phyloP scores from a whole-genome alignment of 495 filamentous ascomycete species.

The Trichoderma erinaceum region DNA sequence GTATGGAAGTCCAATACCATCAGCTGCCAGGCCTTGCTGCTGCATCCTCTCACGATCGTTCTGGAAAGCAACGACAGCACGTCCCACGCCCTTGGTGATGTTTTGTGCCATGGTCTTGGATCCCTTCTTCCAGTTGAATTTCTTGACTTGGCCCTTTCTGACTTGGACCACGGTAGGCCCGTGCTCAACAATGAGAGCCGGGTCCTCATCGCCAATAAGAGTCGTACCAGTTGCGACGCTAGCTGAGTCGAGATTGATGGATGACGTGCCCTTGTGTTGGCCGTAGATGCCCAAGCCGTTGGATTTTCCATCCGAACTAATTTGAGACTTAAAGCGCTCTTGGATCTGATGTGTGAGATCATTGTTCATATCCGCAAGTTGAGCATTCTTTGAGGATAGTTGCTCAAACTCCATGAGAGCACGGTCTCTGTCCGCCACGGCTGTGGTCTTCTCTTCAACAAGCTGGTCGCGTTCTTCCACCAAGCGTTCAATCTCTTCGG shows the following conservation, averaged over 20 bases:
- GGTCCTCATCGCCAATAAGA: constrained; percentile 58
- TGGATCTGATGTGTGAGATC: constrained; percentile 91
- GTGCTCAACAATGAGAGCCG: constrained; percentile 56
- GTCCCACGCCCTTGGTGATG: constrained; percentile 86
- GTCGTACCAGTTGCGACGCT: constrained; percentile 49
- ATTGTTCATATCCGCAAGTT: constrained; percentile 90
- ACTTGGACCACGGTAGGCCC: constrained; percentile 90
- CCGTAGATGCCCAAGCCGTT: constrained; percentile 87
- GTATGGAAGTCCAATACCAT: constrained; percentile 56
- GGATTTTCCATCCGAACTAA: constrained; percentile 47
- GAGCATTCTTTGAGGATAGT: constrained; percentile 84
- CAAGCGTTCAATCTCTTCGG: constrained; percentile 73
- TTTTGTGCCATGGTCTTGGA: constrained; percentile 89
- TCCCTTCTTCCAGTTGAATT: constrained; percentile 98
- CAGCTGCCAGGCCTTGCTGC: constrained; percentile 44
- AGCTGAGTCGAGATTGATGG: constrained; percentile 50
- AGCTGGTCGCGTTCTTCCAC: constrained; percentile 76
- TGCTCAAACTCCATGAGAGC: constrained; percentile 93
- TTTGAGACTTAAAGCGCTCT: constrained; percentile 78
- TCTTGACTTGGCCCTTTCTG: constrained; percentile 83
- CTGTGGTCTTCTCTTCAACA: constrained; percentile 70
- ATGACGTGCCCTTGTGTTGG: constrained; percentile 64
- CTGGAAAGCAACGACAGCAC: constrained; percentile 57
- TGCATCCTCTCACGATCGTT: constrained; percentile 40
- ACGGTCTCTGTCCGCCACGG: constrained; percentile 79